These are phyloP conservation scores for Clavispora fructus DNA, from an alignment of 805 yeast genomes.

Conservation along the genomic window DNA sequence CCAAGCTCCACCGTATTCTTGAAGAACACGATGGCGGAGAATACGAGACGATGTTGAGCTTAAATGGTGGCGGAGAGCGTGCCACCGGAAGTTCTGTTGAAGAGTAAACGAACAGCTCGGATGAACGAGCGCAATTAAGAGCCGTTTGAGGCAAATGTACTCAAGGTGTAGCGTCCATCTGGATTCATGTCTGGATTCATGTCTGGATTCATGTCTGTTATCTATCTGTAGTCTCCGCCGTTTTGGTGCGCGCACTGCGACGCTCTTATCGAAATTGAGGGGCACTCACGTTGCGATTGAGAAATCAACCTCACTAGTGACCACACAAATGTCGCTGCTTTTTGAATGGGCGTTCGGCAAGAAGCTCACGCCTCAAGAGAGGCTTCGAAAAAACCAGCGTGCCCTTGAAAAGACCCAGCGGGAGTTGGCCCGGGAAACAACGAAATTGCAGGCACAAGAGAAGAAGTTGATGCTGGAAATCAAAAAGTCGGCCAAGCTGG, in stretches of 20 bases:
- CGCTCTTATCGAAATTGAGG: not conserved
- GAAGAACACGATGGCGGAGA: slow-evolving; percentile 20
- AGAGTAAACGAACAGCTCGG: not conserved
- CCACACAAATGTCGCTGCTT: slow-evolving; percentile 18
- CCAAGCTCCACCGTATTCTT: slow-evolving; percentile 26
- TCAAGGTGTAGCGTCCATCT: too few relatives aligned
- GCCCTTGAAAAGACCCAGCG: slow-evolving; percentile 92
- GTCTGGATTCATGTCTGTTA: too few relatives aligned
- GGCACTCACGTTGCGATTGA: too few relatives aligned
- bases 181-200: too few relatives aligned
- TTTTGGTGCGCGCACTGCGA: not conserved
- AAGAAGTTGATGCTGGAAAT: slow-evolving; percentile 81
- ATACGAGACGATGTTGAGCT: slow-evolving; percentile 8
- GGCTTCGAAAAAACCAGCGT: slow-evolving; percentile 90
- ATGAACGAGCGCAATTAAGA: too few relatives aligned
- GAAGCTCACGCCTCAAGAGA: slow-evolving; percentile 89
- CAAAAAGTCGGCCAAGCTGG: slow-evolving; percentile 85
- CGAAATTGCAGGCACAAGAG: slow-evolving; percentile 85
- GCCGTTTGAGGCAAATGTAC: too few relatives aligned
- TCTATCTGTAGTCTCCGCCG: too few relatives aligned
- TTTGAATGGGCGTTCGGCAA: slow-evolving; percentile 97
- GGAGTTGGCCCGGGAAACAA: slow-evolving; percentile 83
- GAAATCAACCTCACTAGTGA: too few relatives aligned
- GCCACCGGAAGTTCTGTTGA: not conserved
- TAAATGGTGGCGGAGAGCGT: not conserved